Conservation (phyloP, 140 eudicot species). For the Flaveria floridana region DNA sequence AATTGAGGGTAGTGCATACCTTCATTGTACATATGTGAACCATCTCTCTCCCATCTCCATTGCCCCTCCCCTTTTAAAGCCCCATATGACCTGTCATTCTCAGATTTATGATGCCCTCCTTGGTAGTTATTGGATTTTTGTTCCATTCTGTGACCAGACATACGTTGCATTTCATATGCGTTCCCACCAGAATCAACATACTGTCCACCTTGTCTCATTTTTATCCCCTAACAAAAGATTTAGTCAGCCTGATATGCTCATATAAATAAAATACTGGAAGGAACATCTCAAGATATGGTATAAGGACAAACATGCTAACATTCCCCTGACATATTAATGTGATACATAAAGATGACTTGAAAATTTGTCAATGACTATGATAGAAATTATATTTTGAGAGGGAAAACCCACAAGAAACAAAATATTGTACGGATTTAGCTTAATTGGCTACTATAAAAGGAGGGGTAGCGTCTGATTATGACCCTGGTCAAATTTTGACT, state of each 20-base stretch:
- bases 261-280: background rate
- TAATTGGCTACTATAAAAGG: background rate
- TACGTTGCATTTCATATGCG: conserved; percentile 46
- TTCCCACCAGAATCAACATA: conserved; percentile 51
- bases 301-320: background rate
- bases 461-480: no score
- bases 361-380: background rate
- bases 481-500: no score
- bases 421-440: background rate
- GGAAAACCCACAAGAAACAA: background rate
- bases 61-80: conserved; percentile 48
- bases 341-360: background rate
- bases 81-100: conserved; percentile 46
- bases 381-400: background rate
- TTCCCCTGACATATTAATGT: background rate
- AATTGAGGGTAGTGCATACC: conserved; percentile 36
- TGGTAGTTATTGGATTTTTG: conserved; percentile 46
- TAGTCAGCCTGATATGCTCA: conserved; percentile 7
- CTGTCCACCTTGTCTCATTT: conserved; percentile 55
- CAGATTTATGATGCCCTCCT: conserved; percentile 38
- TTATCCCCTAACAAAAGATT: conserved; percentile 19
- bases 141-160: conserved; percentile 52
- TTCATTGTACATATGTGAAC: conserved; percentile 58
- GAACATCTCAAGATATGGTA: background rate
- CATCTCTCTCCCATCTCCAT: conserved; percentile 85